A percentile compares a stretch with the other conserved stretches of the same genome.
phyloP scores from a whole-genome alignment of 495 filamentous ascomycete species.

The Penicillium macrosclerotiorum region DNA sequence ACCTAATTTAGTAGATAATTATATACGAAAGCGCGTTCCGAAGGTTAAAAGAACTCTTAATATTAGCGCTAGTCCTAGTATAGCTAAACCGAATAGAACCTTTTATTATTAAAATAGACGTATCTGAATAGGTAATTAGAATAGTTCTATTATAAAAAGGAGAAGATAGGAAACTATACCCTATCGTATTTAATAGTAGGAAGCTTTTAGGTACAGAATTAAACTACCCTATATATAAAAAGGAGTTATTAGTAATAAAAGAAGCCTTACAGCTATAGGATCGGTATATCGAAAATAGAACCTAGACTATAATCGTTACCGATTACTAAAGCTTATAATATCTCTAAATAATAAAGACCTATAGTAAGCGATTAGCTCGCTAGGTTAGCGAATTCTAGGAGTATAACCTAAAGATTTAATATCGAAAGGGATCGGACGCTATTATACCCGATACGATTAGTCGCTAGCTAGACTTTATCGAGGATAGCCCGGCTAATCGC shows the following conservation, averaged over 20 bases:
- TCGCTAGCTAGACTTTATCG: background rate
- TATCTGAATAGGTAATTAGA: background rate
- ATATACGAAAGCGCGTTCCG: background rate
- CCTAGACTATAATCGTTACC: background rate
- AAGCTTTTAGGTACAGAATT: background rate
- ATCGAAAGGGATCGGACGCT: background rate
- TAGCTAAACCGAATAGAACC: background rate
- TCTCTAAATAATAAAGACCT: background rate
- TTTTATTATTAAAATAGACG: background rate
- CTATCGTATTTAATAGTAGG: background rate
- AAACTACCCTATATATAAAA: conserved; percentile 1
- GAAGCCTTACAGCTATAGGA: background rate
- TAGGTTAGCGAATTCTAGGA: conserved; percentile 1
- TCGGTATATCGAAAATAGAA: no score
- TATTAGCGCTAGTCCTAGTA: background rate
- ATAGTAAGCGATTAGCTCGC: background rate
- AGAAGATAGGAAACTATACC: background rate
- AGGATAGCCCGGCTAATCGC: background rate
- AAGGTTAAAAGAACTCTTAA: background rate
- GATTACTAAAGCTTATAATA: background rate
- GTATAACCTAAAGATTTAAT: conserved; percentile 2
- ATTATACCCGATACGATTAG: background rate
- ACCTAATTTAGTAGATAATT: background rate
- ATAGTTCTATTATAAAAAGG: background rate
- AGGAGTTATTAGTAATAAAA: background rate